Base-by-base conservation (phyloP, 768 basidiomycete genomes). In the Rhizopogon roseolus region DNA sequence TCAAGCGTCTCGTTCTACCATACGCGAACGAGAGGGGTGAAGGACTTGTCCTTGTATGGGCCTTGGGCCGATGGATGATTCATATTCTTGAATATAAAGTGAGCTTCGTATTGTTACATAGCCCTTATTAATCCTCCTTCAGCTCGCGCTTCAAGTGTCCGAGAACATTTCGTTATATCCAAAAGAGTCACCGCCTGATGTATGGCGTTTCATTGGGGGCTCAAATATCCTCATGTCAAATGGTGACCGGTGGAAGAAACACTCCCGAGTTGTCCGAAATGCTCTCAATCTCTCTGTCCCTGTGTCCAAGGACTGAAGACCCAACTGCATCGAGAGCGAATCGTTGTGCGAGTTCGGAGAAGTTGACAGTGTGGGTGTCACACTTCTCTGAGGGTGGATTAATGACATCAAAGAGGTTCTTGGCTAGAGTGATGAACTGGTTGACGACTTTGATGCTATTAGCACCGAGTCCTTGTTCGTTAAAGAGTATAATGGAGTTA, bases 1-100 rank as follows among this genome's bases (percentile, higher is more conserved):
- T 74, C 37, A 57, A 62, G 44, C 59, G 67, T 7, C 66, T 72
- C 48, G 62, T 75, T 38, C 49, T 75, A 11, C 74, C 74, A 4
- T 70, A 70, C 51, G 71, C 68, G 22, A 60, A 57, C 41, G 57
- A 65, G 36, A 62, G 62, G 29, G 55, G 44, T 13, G 68, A 70
- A 42, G 67, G 66, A 14, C 66, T 72, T 37, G 73, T 74, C 3
- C 56, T 71, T 5, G 72, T 76, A 1, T 76, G 65, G 57, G 67
- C 67, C 49, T 64, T 76, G 5, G 73, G 75, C 19, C 62, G 65
- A 57, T 76, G 75, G 75, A 68, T 68, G 39, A 64, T 76, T 38
- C 74, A 76, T 43, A 62, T 76, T 19, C 55, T 75, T 10, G 73
- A 76, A 42, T 55, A 56, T 5, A 60, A 69, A 52, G 75, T 16